Conservation (phyloP, 202 grass and related monocot species). For the Miscanthus sacchariflorus region DNA sequence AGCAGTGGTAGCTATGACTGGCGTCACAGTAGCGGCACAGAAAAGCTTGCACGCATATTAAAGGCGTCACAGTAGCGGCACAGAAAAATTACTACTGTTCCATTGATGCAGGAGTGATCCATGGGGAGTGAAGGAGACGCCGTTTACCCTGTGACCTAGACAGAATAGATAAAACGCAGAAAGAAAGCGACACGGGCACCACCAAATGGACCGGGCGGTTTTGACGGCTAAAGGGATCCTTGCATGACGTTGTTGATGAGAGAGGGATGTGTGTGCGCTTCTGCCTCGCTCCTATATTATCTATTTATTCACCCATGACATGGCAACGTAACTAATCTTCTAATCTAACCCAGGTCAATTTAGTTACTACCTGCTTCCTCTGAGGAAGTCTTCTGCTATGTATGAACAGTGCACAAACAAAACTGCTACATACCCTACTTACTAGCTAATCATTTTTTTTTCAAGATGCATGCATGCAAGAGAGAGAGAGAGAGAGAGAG, state of each 20-base stretch:
- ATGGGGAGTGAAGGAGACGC: constrained; percentile 22
- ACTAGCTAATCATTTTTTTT: background rate
- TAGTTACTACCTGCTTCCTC: background rate
- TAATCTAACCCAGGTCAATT: background rate
- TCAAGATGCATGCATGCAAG: constrained; percentile 2
- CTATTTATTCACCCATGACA: background rate
- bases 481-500: constrained; percentile 1
- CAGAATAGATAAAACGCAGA: background rate
- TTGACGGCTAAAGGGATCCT: constrained; percentile 31
- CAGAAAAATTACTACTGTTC: background rate
- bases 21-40: background rate
- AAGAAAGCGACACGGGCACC: constrained; percentile 52
- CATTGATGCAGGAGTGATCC: constrained; percentile 34
- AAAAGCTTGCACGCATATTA: background rate
- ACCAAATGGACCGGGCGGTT: background rate
- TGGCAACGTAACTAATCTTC: constrained; percentile 10
- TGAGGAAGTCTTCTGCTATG: background rate
- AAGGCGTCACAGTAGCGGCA: background rate
- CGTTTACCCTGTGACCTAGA: constrained; percentile 16
- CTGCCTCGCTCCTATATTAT: constrained; percentile 2
- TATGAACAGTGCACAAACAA: background rate
- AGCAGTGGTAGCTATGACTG: background rate
- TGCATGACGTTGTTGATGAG: constrained; percentile 51
- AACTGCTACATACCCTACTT: background rate
- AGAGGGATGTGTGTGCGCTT: constrained; percentile 29